Evolutionary conservation across 2,329 filamentous ascomycete genomes (phyloP), one percentile per base, ranked within the genome.

Genomic region (Harringtonia lauricola): DNA sequence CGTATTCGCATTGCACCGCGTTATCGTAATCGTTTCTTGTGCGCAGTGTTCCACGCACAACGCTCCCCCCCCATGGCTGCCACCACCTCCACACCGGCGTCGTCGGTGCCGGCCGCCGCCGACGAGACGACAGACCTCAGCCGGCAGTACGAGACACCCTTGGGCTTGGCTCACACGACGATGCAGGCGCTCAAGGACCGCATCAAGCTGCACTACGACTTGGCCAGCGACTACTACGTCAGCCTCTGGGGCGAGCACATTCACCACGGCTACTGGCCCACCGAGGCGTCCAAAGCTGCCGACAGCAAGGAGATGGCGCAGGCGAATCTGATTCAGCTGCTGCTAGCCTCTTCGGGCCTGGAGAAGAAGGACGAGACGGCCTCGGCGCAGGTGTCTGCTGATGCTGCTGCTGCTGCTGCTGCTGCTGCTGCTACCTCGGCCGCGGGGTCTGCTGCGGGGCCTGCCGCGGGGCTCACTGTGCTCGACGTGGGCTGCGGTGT

Each of bases 161-260:
- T 69, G 22, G 66, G 66, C 15, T 54, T 69, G 26, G 62, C 61
- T 28, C 66, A 69, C 55, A 64, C 64, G 12, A 68, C 66, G 4
- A 64, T 68, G 61, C 64, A 67, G 51, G 64, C 66, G 13, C 60
- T 77, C 49, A 77, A 77, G 55, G 71, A 71, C 47, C 64, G 73
- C 43, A 76, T 77, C 55, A 74, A 73, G 61, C 64, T 68, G 47
- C 76, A 79, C 54, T 79, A 80, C 50, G 74, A 79, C 49, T 64
- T 79, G 15, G 71, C 74, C 22, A 76, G 72, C 42, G 74, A 79
- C 52, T 78, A 79, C 55, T 79, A 80, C 51, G 66, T 78, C 48
- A 74, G 67, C 29, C 62, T 79, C 18, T 79, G 75, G 75, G 75
- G 75, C 43, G 74, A 78, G 54, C 75, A 79, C 52, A 79, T 79